Evolutionary conservation across 345 rosid species (phyloP).

Genomic region (Psidium friedrichsthalianum): DNA sequence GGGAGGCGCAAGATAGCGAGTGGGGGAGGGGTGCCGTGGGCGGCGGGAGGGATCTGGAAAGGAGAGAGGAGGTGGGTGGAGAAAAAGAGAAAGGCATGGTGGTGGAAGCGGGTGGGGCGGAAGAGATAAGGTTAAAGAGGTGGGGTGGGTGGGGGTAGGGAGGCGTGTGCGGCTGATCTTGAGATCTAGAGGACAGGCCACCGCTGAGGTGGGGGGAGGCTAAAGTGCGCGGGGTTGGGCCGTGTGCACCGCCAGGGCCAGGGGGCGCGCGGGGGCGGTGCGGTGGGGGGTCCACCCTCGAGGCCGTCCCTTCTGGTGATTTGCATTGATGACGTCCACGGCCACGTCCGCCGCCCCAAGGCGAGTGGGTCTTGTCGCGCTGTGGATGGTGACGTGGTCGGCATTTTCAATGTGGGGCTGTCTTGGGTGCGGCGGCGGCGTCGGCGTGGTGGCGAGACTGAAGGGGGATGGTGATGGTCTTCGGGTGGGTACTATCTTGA

Average conservation of each 20-base stretch:
- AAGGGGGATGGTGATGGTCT: background rate
- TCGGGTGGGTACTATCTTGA: background rate
- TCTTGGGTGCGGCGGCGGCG: background rate
- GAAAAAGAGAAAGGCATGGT: background rate
- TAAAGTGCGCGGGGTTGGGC: conserved; percentile 40
- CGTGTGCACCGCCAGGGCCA: conserved; percentile 4
- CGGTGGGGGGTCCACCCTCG: background rate
- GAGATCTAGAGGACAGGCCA: conserved; percentile 16
- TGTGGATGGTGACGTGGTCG: background rate
- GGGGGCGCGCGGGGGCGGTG: background rate
- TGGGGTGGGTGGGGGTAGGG: conserved; percentile 11
- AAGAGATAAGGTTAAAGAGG: conserved; percentile 1
- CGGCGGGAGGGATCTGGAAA: conserved; percentile 8
- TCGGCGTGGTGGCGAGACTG: background rate
- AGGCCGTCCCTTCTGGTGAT: background rate
- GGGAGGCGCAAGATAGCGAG: conserved; percentile 17
- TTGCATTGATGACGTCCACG: background rate
- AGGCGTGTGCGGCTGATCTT: conserved; percentile 48
- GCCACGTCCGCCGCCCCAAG: background rate
- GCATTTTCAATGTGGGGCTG: background rate
- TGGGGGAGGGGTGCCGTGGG: conserved; percentile 1
- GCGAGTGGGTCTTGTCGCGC: background rate
- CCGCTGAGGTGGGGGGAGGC: conserved; percentile 7
- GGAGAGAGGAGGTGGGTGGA: background rate
- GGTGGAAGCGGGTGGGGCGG: conserved; percentile 17